Evolutionary conservation across 2,329 filamentous ascomycete species (phyloP).

Genomic region (Apiospora pterosperma): DNA sequence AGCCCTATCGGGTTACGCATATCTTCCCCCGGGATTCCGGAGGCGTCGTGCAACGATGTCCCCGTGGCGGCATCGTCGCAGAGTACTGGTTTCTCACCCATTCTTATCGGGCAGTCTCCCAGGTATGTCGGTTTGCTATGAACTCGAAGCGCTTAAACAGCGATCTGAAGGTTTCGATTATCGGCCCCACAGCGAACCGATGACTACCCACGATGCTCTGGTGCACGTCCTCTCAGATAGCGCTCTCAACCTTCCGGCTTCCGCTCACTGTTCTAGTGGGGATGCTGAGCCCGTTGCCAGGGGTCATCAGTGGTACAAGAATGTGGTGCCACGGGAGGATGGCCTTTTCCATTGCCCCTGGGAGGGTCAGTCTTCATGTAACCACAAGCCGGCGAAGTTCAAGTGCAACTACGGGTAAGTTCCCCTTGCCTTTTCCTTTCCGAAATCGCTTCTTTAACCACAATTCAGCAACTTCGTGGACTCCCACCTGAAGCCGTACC

Average conservation of each 20-base stretch:
- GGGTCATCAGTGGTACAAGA: constrained; percentile 70
- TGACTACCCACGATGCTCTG: background rate
- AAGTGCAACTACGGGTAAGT: constrained; percentile 99
- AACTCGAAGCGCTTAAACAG: too few relatives aligned
- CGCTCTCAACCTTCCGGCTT: too few relatives aligned
- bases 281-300: constrained; percentile 55
- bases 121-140: too few relatives aligned
- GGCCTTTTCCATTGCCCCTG: constrained; percentile 93
- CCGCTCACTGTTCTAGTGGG: constrained; percentile 45
- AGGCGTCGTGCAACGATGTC: too few relatives aligned
- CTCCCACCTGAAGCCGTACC: constrained; percentile 93
- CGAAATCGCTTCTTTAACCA: constrained; percentile 12
- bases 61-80: too few relatives aligned
- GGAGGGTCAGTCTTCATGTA: constrained; percentile 68
- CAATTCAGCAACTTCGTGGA: constrained; percentile 87
- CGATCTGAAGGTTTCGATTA: too few relatives aligned
- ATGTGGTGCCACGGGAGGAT: constrained; percentile 60
- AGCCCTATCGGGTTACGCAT: too few relatives aligned
- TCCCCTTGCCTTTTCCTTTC: background rate
- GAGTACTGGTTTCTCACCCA: too few relatives aligned
- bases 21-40: too few relatives aligned
- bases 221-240: too few relatives aligned
- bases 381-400: constrained; percentile 89
- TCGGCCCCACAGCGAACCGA: background rate
- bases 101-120: too few relatives aligned